Evolutionary conservation across 176 grass and related monocot genomes (phyloP), one percentile per base, ranked within the genome.

Genomic region (Eremochloa ophiuroides): DNA sequence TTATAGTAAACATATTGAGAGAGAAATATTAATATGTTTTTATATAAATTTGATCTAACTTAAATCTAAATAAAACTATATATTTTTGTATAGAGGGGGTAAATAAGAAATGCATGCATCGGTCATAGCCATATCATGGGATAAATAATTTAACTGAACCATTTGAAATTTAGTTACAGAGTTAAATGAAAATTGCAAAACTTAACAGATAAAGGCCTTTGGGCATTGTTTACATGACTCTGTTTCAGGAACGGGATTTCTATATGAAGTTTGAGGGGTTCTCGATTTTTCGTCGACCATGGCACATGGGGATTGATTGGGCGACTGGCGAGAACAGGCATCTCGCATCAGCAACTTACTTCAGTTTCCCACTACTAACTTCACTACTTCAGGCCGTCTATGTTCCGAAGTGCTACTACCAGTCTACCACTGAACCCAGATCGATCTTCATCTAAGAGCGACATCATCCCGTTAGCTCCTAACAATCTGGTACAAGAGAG

Each of bases 361-460:
- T 55, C 13, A 56, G 67, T 72, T 77, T 77, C 15, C 8, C 65
- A 55, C 66, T 48, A 38, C 65, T 1, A 66, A 80, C 68, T 84
- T 22, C 71, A 9, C 43, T 16, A 20, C 1, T 51, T 53, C 18
- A 53, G 68, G 63, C 38, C 14, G 20, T 77, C 44, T 78, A 67
- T 79, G 46, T 72, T 79, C 43, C 59, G 35, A 87, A 47, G 22
- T 38, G 35, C 42, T 11, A 43, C 51, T 85, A 14, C 5, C 53
- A 56, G 22, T 27, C 58, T 46, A 82, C 31, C 50, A 40, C 69
- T 62, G 72, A 76, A 76, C 81, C 47, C 74, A 84, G 53, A 65
- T 59, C 2, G 53, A 51, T 56, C 70, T 75, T 62, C 82, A 71
- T 46, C 22, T 63, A 62, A 44, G 53, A 69, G 42, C 34, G 55